Conservation (phyloP, 2,329 filamentous ascomycete species). For the Lecanicillium sp. region DNA sequence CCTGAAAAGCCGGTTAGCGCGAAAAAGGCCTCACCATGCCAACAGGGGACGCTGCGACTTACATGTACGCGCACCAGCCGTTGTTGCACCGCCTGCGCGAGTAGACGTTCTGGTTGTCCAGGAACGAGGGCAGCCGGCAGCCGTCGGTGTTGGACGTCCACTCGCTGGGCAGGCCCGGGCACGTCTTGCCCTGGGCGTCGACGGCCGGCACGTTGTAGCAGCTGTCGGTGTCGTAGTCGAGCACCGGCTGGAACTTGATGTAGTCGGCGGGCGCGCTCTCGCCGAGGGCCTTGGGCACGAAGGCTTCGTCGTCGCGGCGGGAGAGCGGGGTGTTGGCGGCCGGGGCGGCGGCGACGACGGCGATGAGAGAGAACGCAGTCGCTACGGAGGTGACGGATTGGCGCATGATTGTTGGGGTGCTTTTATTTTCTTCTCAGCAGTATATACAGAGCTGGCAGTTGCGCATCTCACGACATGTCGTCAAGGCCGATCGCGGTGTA, state of each 20-base stretch:
- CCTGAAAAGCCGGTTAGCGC: constrained; percentile 2
- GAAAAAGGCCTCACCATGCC: neutral
- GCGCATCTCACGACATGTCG: too few relatives aligned
- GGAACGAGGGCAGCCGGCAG: constrained; percentile 16
- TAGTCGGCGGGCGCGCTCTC: constrained; percentile 7
- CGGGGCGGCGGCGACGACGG: neutral
- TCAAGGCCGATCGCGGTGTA: too few relatives aligned
- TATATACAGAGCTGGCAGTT: too few relatives aligned
- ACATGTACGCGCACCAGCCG: constrained; percentile 23
- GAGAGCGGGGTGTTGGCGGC: neutral
- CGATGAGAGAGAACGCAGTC: neutral
- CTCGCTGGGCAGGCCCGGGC: constrained; percentile 20
- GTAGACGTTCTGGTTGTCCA: constrained; percentile 23
- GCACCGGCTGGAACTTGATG: constrained; percentile 13
- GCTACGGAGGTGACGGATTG: too few relatives aligned
- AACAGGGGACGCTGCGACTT: constrained; percentile 11
- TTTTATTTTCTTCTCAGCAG: too few relatives aligned
- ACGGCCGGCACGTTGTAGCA: constrained; percentile 27
- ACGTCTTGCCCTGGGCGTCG: constrained; percentile 25
- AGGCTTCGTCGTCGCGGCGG: too few relatives aligned
- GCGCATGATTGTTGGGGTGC: too few relatives aligned
- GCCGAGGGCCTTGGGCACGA: constrained; percentile 5
- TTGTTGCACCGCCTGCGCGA: constrained; percentile 20
- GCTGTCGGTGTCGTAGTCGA: constrained; percentile 17
- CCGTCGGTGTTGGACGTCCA: constrained; percentile 1